These are phyloP conservation scores for Torrubiella hemipterigena DNA, from an alignment of 2,329 filamentous ascomycete species.

Conservation along the genomic window DNA sequence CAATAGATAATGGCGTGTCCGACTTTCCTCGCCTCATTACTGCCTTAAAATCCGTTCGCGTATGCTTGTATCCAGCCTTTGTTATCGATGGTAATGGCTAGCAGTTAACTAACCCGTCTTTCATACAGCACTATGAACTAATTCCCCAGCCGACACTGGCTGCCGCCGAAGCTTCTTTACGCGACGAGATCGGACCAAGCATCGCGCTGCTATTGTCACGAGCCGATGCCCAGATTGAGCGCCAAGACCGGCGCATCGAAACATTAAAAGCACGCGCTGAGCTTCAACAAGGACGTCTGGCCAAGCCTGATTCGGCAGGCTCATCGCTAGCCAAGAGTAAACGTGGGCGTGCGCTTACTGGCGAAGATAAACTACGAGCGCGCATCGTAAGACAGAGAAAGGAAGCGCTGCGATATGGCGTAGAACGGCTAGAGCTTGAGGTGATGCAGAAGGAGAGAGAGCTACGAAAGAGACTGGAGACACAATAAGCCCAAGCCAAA, in stretches of 20 bases:
- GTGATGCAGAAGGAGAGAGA: constrained; percentile 63
- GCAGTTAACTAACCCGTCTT: constrained; percentile 1
- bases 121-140: constrained; percentile 72
- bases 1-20: constrained; percentile 41
- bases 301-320: constrained; percentile 13
- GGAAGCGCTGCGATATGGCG: constrained; percentile 74
- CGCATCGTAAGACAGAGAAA: constrained; percentile 65
- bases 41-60: constrained; percentile 46
- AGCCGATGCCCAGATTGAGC: constrained; percentile 73
- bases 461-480: constrained; percentile 37
- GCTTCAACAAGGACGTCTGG: constrained; percentile 61
- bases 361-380: constrained; percentile 36
- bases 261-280: constrained; percentile 73
- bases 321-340: constrained; percentile 7
- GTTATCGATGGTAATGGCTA: neutral
- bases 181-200: constrained; percentile 83
- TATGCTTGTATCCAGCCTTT: constrained; percentile 18
- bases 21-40: constrained; percentile 44
- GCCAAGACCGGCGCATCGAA: constrained; percentile 72
- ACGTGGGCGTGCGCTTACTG: constrained; percentile 33
- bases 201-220: constrained; percentile 67
- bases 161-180: constrained; percentile 70
- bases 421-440: constrained; percentile 76
- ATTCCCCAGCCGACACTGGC: constrained; percentile 75
- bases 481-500: neutral